A percentile compares a stretch with the other conserved stretches of the same genome.
phyloP scores from a whole-genome alignment of 1,284 basidiomycete species.

The Cerioporus squamosus region DNA sequence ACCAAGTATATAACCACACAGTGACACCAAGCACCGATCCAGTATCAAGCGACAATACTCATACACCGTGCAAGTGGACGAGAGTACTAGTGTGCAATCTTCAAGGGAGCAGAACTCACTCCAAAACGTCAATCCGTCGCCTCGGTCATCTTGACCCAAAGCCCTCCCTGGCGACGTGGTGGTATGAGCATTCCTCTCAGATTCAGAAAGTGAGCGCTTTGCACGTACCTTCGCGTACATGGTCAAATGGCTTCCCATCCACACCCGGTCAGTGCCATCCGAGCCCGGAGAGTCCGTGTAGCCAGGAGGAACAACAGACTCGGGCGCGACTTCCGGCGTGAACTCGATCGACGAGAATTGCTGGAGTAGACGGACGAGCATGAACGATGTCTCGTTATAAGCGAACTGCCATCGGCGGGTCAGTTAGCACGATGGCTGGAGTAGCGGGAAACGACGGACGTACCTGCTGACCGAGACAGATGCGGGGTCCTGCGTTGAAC shows the following conservation, averaged over 20 bases:
- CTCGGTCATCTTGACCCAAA: constrained; percentile 29
- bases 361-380: constrained; percentile 68
- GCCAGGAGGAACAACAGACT: constrained; percentile 27
- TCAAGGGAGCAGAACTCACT: too few species aligned
- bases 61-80: too few species aligned
- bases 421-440: neutral
- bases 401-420: constrained; percentile 50
- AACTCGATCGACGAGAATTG: constrained; percentile 49
- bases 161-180: constrained; percentile 14
- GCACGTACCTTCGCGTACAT: constrained; percentile 49
- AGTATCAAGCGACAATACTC: too few species aligned
- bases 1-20: too few species aligned
- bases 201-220: neutral
- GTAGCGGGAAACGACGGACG: neutral
- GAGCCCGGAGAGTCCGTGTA: constrained; percentile 28
- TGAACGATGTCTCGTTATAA: constrained; percentile 71
- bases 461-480: constrained; percentile 52
- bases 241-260: constrained; percentile 58
- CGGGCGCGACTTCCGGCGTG: constrained; percentile 45
- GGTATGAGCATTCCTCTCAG: neutral
- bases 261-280: constrained; percentile 53
- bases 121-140: constrained; percentile 1
- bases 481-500: constrained; percentile 53
- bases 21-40: too few species aligned
- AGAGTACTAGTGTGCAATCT: too few species aligned